Evolutionary conservation across 257 asterid genomes (phyloP), one percentile per base, ranked within the genome.

Genomic region (Jacaranda copaia): DNA sequence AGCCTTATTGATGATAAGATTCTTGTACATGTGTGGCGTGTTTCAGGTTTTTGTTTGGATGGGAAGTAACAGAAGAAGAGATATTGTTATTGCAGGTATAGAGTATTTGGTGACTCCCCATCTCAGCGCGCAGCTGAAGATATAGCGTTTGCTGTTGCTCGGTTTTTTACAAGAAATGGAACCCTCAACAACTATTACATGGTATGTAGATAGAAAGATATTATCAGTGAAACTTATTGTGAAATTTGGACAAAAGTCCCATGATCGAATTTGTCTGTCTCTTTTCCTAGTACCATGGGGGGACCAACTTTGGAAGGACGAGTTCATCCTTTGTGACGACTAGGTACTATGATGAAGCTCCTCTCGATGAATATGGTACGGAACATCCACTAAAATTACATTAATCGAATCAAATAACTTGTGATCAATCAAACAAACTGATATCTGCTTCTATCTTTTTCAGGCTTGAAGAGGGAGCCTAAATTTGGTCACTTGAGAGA

Each of bases 321-420:
- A 75, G 89, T 65, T 95, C 99, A 40, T 91, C 98, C 14, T 95
- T 95, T 11, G 99, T 95, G 76, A 83, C 99, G 51, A 88, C 99
- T 36, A 93, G 97, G 19, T 95, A 95, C 82, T 95, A 95, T 25
- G 99, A 95, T 20, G 99, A 95, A 86, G 99, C 99, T 25, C 99
- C 99, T 59, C 93, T 95, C 0, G 99, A 95, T 83, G 98, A 93
- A 90, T 95, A 14, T 72, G 99, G 99, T 92, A 67, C 14, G 10
- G 10, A 19, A 32, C 1, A 10, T 20, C 20, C 36, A 58, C 38
- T 58, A 16, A 19, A 18, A 8, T 58, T 6, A 15, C 6, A 53
- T 11, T 7, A 56, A 1, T 19, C 5, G 7, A 15, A 18, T 18
- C 13, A 59, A 25, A 1, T 18, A 20, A 14, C 20, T 4, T 20